phyloP scores from a whole-genome alignment of 2,329 filamentous ascomycete species.

The Botrytis porri region DNA sequence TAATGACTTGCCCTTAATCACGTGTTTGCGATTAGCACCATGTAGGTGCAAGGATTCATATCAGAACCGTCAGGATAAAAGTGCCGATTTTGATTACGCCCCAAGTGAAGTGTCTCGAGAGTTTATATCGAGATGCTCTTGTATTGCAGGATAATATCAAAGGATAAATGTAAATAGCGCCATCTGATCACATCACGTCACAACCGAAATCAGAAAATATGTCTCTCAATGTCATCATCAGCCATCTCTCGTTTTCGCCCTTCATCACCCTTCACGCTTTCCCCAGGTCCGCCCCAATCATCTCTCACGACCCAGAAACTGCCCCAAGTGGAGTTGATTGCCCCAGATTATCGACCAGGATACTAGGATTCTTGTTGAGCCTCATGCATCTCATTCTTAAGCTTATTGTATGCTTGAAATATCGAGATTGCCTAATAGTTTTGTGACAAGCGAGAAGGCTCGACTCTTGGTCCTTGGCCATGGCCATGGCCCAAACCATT shows the following conservation, averaged over 20 bases:
- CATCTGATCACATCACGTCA: slow-evolving; percentile 12
- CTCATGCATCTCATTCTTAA: slow-evolving; percentile 3
- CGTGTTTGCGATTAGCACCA: neutral
- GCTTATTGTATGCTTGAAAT: neutral
- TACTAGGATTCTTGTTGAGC: slow-evolving; percentile 6
- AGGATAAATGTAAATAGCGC: neutral
- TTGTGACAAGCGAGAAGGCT: slow-evolving; percentile 29
- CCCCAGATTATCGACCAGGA: neutral
- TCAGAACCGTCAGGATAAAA: neutral
- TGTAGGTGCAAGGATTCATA: neutral
- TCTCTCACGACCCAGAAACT: neutral
- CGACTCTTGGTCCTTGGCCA: slow-evolving; percentile 28
- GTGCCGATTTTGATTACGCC: neutral
- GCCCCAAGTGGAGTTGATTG: slow-evolving; percentile 9
- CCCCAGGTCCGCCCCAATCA: slow-evolving; percentile 6
- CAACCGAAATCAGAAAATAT: neutral
- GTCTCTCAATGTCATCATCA: neutral
- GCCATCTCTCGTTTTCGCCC: neutral
- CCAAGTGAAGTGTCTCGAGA: neutral
- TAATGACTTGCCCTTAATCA: neutral
- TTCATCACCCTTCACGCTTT: neutral
- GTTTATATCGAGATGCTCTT: neutral
- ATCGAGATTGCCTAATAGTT: slow-evolving; percentile 9
- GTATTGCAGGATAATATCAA: slow-evolving; percentile 5
- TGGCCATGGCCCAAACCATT: slow-evolving; percentile 20